Conservation (phyloP, 2,329 filamentous ascomycete species). For the Fusarium verticillioides region DNA sequence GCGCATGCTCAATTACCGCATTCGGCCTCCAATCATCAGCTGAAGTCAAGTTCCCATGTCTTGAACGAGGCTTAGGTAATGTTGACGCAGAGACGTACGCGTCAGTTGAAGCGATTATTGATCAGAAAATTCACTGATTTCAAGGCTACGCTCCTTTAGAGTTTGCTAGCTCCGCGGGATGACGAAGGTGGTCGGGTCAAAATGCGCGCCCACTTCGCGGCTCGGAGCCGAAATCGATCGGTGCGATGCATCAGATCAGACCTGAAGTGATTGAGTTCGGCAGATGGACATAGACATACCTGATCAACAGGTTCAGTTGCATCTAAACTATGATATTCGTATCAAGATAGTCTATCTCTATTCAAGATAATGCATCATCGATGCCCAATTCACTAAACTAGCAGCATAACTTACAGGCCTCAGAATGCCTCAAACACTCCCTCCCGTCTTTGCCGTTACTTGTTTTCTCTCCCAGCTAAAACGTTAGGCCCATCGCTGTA, state of each 20-base stretch:
- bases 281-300: background rate
- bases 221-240: conserved; percentile 19
- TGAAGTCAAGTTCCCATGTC: background rate
- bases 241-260: background rate
- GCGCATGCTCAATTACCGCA: conserved; percentile 8
- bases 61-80: background rate
- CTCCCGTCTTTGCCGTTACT: background rate
- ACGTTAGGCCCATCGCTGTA: background rate
- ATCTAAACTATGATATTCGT: background rate
- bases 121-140: background rate
- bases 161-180: conserved; percentile 4
- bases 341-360: background rate
- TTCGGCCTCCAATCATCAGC: background rate
- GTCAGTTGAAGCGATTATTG: background rate
- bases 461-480: background rate
- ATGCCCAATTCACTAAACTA: background rate
- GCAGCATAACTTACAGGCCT: background rate
- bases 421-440: background rate
- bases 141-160: background rate
- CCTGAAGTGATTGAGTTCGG: background rate
- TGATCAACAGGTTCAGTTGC: background rate
- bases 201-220: conserved; percentile 8
- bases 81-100: conserved; percentile 9
- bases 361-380: background rate
- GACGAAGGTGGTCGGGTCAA: conserved; percentile 13